Conservation (phyloP, 768 basidiomycete species). For the Lyophyllum semitale region DNA sequence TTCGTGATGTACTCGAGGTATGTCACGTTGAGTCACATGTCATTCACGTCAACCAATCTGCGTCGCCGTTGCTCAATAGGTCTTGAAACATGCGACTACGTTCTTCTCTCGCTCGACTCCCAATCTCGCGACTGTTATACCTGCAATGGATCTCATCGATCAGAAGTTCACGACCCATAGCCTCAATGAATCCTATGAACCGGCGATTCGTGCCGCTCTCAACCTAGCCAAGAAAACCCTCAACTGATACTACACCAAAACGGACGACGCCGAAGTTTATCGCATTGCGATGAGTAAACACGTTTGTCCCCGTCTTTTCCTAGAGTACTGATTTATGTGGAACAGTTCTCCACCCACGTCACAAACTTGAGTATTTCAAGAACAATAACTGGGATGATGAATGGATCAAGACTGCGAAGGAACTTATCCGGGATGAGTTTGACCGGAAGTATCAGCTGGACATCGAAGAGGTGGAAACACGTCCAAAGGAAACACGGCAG, state of each 20-base stretch:
- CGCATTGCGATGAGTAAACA: neutral
- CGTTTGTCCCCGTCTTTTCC: neutral
- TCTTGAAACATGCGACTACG: constrained; percentile 31
- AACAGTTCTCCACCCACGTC: constrained; percentile 7
- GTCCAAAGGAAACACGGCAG: neutral
- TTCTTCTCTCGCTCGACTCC: constrained; percentile 29
- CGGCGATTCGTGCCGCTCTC: constrained; percentile 1
- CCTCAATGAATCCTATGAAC: neutral
- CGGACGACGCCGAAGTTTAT: neutral
- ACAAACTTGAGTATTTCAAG: constrained; percentile 7
- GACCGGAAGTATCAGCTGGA: neutral
- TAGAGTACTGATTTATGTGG: neutral
- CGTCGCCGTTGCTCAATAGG: constrained; percentile 17
- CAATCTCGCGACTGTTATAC: constrained; percentile 32
- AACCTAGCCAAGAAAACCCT: neutral
- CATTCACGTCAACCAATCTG: neutral
- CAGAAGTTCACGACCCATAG: constrained; percentile 6
- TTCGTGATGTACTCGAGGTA: constrained; percentile 27
- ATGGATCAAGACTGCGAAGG: neutral
- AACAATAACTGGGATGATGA: neutral
- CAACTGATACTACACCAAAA: neutral
- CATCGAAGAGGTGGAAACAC: neutral
- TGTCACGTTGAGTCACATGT: neutral
- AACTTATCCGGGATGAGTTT: neutral
- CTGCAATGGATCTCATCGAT: constrained; percentile 37